Evolutionary conservation across 2,329 filamentous ascomycete species (phyloP).

Genomic region (Phialophora tarda): DNA sequence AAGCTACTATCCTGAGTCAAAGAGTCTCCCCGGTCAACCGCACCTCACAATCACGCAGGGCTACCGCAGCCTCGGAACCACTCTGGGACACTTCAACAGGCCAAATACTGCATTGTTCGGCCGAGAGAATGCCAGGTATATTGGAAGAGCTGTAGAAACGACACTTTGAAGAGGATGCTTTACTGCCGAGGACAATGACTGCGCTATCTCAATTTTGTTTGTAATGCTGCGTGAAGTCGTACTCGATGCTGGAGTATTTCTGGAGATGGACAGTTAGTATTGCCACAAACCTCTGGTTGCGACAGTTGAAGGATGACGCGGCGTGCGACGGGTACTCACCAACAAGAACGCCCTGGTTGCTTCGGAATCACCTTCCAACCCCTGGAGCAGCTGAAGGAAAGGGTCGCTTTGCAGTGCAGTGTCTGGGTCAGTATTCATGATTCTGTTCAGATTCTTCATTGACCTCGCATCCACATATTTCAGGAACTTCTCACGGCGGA

Average conservation of each 20-base stretch:
- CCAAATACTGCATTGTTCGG: not conserved
- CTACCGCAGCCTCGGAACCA: not conserved
- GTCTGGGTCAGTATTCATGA: constrained; percentile 45
- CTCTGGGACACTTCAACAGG: not conserved
- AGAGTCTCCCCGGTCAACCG: not conserved
- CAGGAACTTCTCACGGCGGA: constrained; percentile 48
- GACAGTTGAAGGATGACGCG: not conserved
- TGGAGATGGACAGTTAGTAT: not conserved
- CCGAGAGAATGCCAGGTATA: not conserved
- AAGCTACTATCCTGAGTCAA: not conserved
- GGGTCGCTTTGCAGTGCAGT: constrained; percentile 45
- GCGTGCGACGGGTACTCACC: constrained; percentile 14
- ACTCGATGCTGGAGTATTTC: constrained; percentile 31
- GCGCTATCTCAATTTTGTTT: not conserved
- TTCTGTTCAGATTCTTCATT: constrained; percentile 49
- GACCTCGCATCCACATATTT: constrained; percentile 49
- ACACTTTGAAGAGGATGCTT: not conserved
- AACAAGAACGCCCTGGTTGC: constrained; percentile 34
- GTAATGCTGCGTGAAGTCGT: constrained; percentile 33
- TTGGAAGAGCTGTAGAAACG: not conserved
- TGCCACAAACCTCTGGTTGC: not conserved
- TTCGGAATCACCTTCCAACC: constrained; percentile 43
- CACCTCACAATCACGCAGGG: not conserved
- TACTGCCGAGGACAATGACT: not conserved
- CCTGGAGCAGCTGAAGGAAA: constrained; percentile 45